These are phyloP conservation scores for Trametes pubescens DNA, from an alignment of 1,284 basidiomycete species.

Conservation along the genomic window DNA sequence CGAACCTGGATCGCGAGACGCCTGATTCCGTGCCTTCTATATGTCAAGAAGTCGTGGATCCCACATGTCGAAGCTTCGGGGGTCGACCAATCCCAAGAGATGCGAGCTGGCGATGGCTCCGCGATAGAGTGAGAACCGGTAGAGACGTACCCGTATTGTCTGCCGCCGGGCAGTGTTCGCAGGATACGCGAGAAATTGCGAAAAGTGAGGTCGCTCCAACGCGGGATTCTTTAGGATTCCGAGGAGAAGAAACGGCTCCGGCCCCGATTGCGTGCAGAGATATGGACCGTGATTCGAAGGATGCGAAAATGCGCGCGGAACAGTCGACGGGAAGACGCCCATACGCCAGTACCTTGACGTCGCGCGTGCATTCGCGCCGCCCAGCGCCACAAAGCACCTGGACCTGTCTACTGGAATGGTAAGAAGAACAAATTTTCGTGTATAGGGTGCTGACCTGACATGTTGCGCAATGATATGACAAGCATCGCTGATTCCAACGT, in stretches of 20 bases:
- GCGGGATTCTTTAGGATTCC: slow-evolving; percentile 1
- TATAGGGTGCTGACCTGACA: neutral
- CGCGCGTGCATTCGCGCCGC: neutral
- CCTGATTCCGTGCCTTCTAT: slow-evolving; percentile 11
- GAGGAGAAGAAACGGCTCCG: slow-evolving; percentile 7
- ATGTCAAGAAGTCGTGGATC: slow-evolving; percentile 18
- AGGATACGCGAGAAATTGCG: neutral
- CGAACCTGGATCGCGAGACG: slow-evolving; percentile 20
- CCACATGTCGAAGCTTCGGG: slow-evolving; percentile 18
- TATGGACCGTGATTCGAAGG: neutral
- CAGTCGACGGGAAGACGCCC: neutral
- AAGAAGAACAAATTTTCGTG: neutral
- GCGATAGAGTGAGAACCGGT: slow-evolving; percentile 10
- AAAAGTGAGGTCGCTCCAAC: neutral
- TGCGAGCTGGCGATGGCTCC: neutral
- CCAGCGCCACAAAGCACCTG: slow-evolving; percentile 20
- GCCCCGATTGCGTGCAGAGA: slow-evolving; percentile 8
- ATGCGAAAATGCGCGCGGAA: neutral
- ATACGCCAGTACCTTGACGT: slow-evolving; percentile 1
- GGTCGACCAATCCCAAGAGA: neutral
- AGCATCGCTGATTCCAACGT: slow-evolving; percentile 8
- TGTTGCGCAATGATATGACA: slow-evolving; percentile 4
- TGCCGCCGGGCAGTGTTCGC: neutral
- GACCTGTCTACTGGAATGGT: neutral
- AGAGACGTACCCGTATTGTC: neutral